Percentiles rank a stretch among this genome's conserved stretches.
phyloP scores from a whole-genome alignment of 2,329 filamentous ascomycete species.

The Colletotrichum chrysophilum region DNA sequence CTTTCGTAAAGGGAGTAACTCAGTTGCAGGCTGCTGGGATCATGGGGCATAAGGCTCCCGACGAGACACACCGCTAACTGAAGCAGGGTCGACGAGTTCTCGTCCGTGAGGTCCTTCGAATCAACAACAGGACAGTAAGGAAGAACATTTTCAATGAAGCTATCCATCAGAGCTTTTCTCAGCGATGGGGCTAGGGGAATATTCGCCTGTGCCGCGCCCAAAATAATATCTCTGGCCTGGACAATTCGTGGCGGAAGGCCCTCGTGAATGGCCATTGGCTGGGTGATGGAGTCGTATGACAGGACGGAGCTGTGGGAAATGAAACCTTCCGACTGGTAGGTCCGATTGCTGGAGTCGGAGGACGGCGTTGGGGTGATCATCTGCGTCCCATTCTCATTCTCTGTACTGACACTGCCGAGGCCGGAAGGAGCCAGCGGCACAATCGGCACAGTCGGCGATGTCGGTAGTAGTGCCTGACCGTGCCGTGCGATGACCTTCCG shows the following conservation, averaged over 20 bases:
- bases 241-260: background rate
- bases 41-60: background rate
- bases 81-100: background rate
- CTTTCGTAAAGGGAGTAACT: background rate
- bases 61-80: background rate
- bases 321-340: background rate
- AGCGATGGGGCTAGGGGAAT: background rate
- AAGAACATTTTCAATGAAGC: background rate
- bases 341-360: background rate
- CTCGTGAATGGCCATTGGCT: fast-evolving
- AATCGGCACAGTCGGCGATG: background rate
- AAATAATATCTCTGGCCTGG: background rate
- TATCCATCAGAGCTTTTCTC: background rate
- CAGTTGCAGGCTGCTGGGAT: background rate
- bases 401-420: background rate
- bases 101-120: fast-evolving
- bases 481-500: background rate
- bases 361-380: background rate
- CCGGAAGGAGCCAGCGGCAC: background rate
- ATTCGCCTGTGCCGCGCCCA: background rate
- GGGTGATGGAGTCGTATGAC: background rate
- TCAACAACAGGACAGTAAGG: background rate
- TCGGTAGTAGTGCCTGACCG: background rate
- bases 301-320: background rate
- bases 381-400: background rate